These are phyloP conservation scores for Agrocybe praecox DNA, from an alignment of 768 basidiomycete genomes.

Conservation along the genomic window DNA sequence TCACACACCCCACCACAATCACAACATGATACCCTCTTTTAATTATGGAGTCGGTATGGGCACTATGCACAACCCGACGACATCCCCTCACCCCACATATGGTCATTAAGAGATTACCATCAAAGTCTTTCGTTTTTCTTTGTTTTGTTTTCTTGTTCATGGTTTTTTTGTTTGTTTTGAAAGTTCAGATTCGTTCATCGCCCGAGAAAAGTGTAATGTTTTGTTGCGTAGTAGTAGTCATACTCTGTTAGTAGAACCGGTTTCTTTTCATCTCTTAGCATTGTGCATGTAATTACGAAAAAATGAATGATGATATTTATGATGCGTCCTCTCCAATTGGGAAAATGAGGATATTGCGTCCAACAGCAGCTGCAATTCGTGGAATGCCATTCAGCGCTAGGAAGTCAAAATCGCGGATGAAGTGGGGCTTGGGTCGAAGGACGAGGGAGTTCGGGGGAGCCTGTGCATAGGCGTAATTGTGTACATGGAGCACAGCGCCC, in stretches of 20 bases:
- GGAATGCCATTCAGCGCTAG: slow-evolving; percentile 61
- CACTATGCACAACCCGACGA: slow-evolving; percentile 22
- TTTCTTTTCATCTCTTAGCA: background rate
- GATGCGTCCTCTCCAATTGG: slow-evolving; percentile 63
- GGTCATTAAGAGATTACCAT: slow-evolving; percentile 28
- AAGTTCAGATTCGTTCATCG: too few species aligned
- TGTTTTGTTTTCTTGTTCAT: slow-evolving; percentile 4
- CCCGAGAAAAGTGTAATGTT: background rate
- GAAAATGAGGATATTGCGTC: slow-evolving; percentile 59
- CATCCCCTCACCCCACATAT: slow-evolving; percentile 26
- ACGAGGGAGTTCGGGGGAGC: slow-evolving; percentile 63
- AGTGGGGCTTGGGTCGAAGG: slow-evolving; percentile 63
- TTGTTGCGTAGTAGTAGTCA: background rate
- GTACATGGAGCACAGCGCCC: slow-evolving; percentile 71
- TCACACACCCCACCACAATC: slow-evolving; percentile 8
- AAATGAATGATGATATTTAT: slow-evolving; percentile 1
- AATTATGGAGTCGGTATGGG: too few species aligned
- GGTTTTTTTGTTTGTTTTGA: too few species aligned
- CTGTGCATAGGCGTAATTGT: slow-evolving; percentile 66
- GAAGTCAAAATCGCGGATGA: slow-evolving; percentile 79
- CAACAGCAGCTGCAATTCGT: slow-evolving; percentile 68
- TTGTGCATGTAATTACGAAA: background rate
- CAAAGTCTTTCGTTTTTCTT: background rate
- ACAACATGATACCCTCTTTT: too few species aligned
- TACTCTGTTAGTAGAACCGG: background rate